Evolutionary conservation across 768 basidiomycete genomes (phyloP).

Genomic region (Phaffia tasmanica): DNA sequence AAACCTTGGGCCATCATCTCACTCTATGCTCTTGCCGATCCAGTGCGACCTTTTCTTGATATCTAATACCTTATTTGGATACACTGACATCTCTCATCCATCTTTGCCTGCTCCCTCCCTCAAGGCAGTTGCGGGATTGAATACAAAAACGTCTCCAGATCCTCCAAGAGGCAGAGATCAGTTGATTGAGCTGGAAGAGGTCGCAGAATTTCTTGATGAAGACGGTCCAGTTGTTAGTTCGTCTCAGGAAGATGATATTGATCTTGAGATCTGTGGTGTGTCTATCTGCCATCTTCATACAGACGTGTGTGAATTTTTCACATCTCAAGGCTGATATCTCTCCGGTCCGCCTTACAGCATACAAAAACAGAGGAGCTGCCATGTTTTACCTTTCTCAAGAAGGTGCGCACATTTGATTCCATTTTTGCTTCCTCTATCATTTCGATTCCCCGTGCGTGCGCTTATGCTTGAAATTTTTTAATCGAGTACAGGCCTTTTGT

Average conservation of each 20-base stretch:
- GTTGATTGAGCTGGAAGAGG: neutral
- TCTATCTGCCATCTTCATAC: neutral
- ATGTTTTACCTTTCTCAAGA: neutral
- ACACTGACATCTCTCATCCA: too few relatives aligned
- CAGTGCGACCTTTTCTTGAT: neutral
- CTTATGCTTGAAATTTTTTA: too few relatives aligned
- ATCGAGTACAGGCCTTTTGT: neutral
- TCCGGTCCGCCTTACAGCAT: neutral
- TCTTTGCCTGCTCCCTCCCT: neutral
- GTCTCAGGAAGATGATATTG: neutral
- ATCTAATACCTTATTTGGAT: neutral
- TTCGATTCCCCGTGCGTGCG: too few relatives aligned
- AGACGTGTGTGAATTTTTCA: neutral
- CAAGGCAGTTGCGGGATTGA: neutral
- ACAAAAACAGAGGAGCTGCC: conserved; percentile 2
- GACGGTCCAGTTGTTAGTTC: neutral
- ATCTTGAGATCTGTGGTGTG: neutral
- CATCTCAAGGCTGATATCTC: neutral
- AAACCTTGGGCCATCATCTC: conserved; percentile 2
- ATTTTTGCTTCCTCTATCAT: neutral
- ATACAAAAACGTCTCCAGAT: neutral
- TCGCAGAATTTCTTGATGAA: neutral
- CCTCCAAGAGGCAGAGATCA: neutral
- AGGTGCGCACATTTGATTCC: neutral
- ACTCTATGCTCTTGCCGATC: conserved; percentile 5